These are phyloP conservation scores for Parsonsia alboflavescens DNA, from an alignment of 257 asterid species.

Conservation along the genomic window DNA sequence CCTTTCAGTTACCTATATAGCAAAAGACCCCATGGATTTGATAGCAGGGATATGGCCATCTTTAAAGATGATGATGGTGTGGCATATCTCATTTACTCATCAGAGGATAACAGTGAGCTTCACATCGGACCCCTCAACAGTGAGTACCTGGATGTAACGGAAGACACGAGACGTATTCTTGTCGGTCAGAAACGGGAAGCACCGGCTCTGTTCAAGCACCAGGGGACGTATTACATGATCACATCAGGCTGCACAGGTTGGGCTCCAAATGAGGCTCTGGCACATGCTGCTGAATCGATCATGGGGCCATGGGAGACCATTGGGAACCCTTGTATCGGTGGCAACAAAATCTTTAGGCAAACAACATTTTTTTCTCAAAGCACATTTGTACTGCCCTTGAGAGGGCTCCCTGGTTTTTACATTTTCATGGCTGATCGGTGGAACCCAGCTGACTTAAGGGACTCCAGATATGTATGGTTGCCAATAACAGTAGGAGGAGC, in stretches of 20 bases:
- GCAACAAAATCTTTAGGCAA: slow-evolving; percentile 46
- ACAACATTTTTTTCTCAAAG: slow-evolving; percentile 87
- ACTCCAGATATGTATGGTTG: slow-evolving; percentile 90
- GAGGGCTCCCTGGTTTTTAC: slow-evolving; percentile 52
- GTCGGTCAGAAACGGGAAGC: slow-evolving; percentile 89
- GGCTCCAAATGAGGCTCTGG: slow-evolving; percentile 93
- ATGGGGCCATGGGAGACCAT: slow-evolving; percentile 96
- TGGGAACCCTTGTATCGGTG: slow-evolving; percentile 98
- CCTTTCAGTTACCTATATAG: slow-evolving; percentile 78
- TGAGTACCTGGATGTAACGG: slow-evolving; percentile 56
- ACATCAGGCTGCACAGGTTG: slow-evolving; percentile 97
- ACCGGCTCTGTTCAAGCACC: slow-evolving; percentile 83
- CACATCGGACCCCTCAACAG: slow-evolving; percentile 69
- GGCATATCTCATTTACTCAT: slow-evolving; percentile 85
- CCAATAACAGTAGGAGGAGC: slow-evolving; percentile 76
- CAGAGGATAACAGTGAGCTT: slow-evolving; percentile 82
- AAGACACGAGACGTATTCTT: slow-evolving; percentile 49
- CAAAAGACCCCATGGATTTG: slow-evolving; percentile 79
- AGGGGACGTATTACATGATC: slow-evolving; percentile 86
- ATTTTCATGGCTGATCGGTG: slow-evolving; percentile 95
- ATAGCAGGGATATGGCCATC: slow-evolving; percentile 94
- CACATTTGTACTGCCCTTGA: slow-evolving; percentile 76
- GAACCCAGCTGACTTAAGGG: slow-evolving; percentile 88
- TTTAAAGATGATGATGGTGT: slow-evolving; percentile 76
- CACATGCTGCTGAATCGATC: slow-evolving; percentile 84